Evolutionary conservation across 169 alveolate species (phyloP).

Genomic region (Amoebophrya sp.): DNA sequence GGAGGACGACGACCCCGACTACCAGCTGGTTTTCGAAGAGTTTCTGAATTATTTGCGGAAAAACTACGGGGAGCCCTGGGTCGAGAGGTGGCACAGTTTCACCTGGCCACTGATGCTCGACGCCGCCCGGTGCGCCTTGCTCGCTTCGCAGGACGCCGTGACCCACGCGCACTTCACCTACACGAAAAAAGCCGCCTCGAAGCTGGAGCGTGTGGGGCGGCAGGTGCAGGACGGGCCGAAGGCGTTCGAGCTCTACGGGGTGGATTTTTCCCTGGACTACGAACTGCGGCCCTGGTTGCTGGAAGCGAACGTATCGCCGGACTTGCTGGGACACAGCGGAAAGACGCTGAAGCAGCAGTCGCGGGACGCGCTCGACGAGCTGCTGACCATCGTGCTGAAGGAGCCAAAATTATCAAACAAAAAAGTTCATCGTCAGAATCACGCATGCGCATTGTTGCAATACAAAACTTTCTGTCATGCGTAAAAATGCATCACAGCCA

Average conservation of each 20-base stretch:
- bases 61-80: neutral
- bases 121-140: neutral
- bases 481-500: no score
- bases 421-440: no score
- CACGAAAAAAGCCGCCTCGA: neutral
- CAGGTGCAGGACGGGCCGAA: neutral
- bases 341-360: neutral
- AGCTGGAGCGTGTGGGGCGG: neutral
- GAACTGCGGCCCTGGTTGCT: slow-evolving; percentile 18
- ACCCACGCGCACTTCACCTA: neutral
- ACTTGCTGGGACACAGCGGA: neutral
- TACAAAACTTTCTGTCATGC: no score
- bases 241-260: slow-evolving; percentile 1
- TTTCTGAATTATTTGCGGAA: neutral
- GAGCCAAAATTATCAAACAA: no score
- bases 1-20: slow-evolving; percentile 4
- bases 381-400: slow-evolving; percentile 3
- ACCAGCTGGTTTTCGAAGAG: neutral
- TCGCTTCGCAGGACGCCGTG: neutral
- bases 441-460: no score
- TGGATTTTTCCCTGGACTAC: neutral
- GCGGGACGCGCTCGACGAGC: neutral
- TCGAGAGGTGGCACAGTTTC: neutral
- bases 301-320: neutral
- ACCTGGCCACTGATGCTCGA: neutral